Percentiles rank a stretch among this genome's conserved stretches.
Evolutionary conservation across 345 rosid species (phyloP).

Genomic region (Carallia brachiata): DNA sequence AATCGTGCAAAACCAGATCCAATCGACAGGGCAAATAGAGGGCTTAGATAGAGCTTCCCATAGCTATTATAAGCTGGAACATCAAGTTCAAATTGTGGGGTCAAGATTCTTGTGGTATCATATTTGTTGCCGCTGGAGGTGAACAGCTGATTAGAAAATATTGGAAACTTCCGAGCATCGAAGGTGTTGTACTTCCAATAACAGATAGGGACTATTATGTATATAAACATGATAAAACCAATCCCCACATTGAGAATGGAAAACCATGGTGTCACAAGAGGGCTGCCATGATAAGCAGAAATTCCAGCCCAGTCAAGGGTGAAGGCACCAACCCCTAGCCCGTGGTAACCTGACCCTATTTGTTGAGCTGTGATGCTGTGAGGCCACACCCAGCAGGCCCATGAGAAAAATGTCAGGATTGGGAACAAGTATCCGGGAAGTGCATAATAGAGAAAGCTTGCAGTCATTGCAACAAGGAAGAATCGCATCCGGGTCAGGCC

Average conservation of each 20-base stretch:
- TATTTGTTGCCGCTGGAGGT: slow-evolving; percentile 70
- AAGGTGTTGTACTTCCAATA: slow-evolving; percentile 93
- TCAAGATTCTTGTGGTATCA: slow-evolving; percentile 79
- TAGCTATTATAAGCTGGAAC: slow-evolving; percentile 64
- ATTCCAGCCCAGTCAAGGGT: slow-evolving; percentile 99
- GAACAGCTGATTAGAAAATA: slow-evolving; percentile 87
- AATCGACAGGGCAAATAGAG: slow-evolving; percentile 92
- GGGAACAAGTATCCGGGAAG: slow-evolving; percentile 89
- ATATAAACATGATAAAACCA: slow-evolving; percentile 90
- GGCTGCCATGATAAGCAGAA: slow-evolving; percentile 97
- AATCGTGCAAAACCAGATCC: slow-evolving; percentile 98
- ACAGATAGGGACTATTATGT: slow-evolving; percentile 85
- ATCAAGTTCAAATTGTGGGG: slow-evolving; percentile 60
- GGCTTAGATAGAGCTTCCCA: slow-evolving; percentile 91
- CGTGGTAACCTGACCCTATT: slow-evolving; percentile 93
- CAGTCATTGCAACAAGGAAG: slow-evolving; percentile 59
- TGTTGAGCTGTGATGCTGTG: slow-evolving; percentile 91
- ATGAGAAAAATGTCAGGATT: slow-evolving; percentile 90
- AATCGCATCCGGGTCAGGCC: slow-evolving; percentile 80
- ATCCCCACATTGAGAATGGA: slow-evolving; percentile 86
- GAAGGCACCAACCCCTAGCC: slow-evolving; percentile 91
- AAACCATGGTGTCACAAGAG: slow-evolving; percentile 86
- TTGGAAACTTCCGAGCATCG: slow-evolving; percentile 83
- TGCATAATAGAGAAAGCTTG: slow-evolving; percentile 74
- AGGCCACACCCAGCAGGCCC: slow-evolving; percentile 98